Base-by-base conservation (phyloP, 352 stramenopile species). In the Aphanomyces invadans region DNA sequence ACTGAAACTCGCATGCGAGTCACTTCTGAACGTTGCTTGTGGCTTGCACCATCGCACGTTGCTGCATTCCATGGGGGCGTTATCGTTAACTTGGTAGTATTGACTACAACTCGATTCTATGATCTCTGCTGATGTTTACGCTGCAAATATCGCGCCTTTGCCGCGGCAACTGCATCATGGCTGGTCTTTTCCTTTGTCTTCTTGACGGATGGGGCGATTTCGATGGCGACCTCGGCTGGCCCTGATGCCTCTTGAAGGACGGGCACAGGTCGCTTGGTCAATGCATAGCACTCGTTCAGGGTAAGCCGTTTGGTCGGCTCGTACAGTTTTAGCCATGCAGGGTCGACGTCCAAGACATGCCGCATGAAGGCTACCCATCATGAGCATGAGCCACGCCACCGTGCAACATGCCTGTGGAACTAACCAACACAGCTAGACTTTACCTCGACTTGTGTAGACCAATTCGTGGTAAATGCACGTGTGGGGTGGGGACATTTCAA, bases 391-490 rank as follows among this genome's bases (percentile, higher is more conserved):
- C n/a, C n/a, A n/a, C n/a, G n/a, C n/a, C n/a, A n/a, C n/a, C n/a
- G n/a, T n/a, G n/a, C n/a, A n/a, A n/a, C n/a, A n/a, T n/a, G n/a
- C n/a, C n/a, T n/a, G n/a, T n/a, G n/a, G n/a, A n/a, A n/a, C n/a
- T 17, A 17, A 62, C n/a, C 2, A 29, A 9, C 19, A 46, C 45
- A 21, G 4, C 17, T 45, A 42, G 17, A 23, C n/a, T 21, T 7
- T 64, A 64, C 55, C 76, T 12, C 82, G 84, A 68, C 76, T 89
- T 19, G 81, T 90, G 44, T 77, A 71, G 28, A 90, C 81, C 38
- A 92, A 76, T 60, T 92, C 80, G 2, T 89, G 80, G 57, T 84
- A 90, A 2, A 92, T 61, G 51, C 81, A 90, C 49, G 66, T 79
- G 53, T 76, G 68, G 3, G 84, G 84, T 23, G 78, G 72, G 3